Evolutionary conservation across 768 basidiomycete genomes (phyloP).

Genomic region (Pisolithus orientalis): DNA sequence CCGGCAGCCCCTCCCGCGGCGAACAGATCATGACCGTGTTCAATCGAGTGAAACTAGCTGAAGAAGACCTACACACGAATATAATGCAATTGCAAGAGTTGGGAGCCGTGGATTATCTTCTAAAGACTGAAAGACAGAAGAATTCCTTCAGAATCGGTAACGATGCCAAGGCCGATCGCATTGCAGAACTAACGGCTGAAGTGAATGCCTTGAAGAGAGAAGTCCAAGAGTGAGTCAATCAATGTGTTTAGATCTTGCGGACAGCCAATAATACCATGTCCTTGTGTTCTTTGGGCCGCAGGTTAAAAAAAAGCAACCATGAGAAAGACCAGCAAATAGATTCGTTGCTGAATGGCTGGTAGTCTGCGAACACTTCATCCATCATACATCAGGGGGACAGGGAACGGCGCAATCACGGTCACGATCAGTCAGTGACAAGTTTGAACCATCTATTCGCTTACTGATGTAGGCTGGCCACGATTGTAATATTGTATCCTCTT

Average conservation of each 20-base stretch:
- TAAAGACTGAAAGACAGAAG: constrained; percentile 33
- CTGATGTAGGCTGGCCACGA: no score
- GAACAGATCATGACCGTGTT: constrained; percentile 18
- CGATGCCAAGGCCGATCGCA: constrained; percentile 23
- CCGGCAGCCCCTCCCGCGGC: constrained; percentile 10
- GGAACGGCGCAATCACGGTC: no score
- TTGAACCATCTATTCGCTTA: no score
- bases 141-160: constrained; percentile 31
- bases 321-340: not conserved
- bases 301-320: constrained; percentile 2
- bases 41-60: not conserved
- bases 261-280: not conserved
- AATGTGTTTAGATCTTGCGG: not conserved
- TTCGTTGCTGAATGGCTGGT: not conserved
- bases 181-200: constrained; percentile 9
- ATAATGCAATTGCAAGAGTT: constrained; percentile 11
- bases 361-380: no score
- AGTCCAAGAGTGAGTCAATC: constrained; percentile 11
- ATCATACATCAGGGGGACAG: no score
- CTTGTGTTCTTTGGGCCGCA: not conserved
- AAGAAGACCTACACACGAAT: not conserved
- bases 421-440: no score
- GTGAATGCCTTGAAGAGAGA: constrained; percentile 7
- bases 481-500: no score
- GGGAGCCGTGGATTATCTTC: constrained; percentile 24